A percentile compares a stretch with the other conserved stretches of the same genome.
Evolutionary conservation across 768 basidiomycete genomes (phyloP).

Genomic region (Lactifluus rugatus): DNA sequence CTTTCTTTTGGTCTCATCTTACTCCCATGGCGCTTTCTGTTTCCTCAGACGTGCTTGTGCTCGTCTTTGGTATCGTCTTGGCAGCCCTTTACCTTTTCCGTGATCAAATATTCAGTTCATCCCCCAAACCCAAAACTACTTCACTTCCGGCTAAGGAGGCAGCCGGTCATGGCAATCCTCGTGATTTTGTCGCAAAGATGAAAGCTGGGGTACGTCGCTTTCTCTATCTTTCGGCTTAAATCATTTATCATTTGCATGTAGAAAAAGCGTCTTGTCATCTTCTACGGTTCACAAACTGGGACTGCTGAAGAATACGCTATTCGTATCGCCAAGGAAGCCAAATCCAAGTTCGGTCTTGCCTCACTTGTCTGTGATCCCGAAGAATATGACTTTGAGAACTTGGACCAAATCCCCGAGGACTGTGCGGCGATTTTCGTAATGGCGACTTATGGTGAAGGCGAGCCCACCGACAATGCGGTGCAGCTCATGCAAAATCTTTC

Average conservation of each 20-base stretch:
- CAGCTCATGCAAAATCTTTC: conserved; percentile 87
- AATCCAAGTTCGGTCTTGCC: conserved; percentile 88
- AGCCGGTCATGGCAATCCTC: conserved; percentile 76
- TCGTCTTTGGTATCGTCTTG: conserved; percentile 63
- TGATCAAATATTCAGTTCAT: conserved; percentile 63
- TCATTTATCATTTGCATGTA: conserved; percentile 26
- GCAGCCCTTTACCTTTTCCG: conserved; percentile 77
- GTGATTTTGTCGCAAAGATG: conserved; percentile 93
- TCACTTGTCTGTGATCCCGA: conserved; percentile 98
- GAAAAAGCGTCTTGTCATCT: conserved; percentile 96
- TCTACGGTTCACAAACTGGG: conserved; percentile 97
- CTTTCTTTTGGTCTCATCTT: conserved; percentile 4
- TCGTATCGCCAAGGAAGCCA: conserved; percentile 95
- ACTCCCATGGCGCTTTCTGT: conserved; percentile 48
- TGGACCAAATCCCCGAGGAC: conserved; percentile 84
- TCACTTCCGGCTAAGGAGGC: conserved; percentile 29
- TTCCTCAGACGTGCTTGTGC: conserved; percentile 62
- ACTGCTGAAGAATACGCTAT: conserved; percentile 98
- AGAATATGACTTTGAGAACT: conserved; percentile 96
- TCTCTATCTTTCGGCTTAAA: not conserved
- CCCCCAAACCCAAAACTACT: conserved; percentile 46
- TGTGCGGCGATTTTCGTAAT: conserved; percentile 88
- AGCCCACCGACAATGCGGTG: conserved; percentile 97
- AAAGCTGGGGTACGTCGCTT: conserved; percentile 66
- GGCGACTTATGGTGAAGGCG: conserved; percentile 98